A percentile compares a stretch with the other conserved stretches of the same genome.
phyloP scores from a whole-genome alignment of 305 asterid genomes.

The Plantago coronopus region DNA sequence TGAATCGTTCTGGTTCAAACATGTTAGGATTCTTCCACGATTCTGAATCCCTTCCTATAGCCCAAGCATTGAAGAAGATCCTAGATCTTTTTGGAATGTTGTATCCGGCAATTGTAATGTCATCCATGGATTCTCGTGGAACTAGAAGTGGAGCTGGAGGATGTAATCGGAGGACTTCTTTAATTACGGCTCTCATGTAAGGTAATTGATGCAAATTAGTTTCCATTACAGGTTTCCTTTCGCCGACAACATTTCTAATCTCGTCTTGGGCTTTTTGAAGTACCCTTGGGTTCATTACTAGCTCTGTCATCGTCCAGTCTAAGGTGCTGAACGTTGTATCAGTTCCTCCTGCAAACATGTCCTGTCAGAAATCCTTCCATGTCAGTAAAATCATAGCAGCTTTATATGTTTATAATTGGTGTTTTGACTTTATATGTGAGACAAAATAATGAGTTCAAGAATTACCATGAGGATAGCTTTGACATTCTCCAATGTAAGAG shows the following conservation, averaged over 20 bases:
- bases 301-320: conserved; percentile 49
- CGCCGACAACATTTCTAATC: conserved; percentile 40
- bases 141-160: conserved; percentile 55
- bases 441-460: background rate
- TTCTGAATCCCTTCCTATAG: conserved; percentile 51
- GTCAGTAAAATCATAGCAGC: background rate
- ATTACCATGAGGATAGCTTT: conserved; percentile 60
- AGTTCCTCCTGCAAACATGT: conserved; percentile 52
- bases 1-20: conserved; percentile 60
- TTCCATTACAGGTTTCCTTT: conserved; percentile 29
- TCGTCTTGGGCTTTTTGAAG: conserved; percentile 43
- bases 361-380: conserved; percentile 17
- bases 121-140: conserved; percentile 52
- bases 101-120: conserved; percentile 36
- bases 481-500: conserved; percentile 54
- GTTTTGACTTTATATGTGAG: no score
- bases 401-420: no score
- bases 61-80: conserved; percentile 53
- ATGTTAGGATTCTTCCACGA: conserved; percentile 47
- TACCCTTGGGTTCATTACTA: conserved; percentile 31
- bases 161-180: conserved; percentile 51
- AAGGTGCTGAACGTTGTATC: conserved; percentile 40
- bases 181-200: conserved; percentile 53
- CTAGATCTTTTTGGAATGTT: conserved; percentile 41
- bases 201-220: conserved; percentile 34